These are phyloP conservation scores for Diaporthe ampelina DNA, from an alignment of 2,329 filamentous ascomycete species.

Conservation along the genomic window DNA sequence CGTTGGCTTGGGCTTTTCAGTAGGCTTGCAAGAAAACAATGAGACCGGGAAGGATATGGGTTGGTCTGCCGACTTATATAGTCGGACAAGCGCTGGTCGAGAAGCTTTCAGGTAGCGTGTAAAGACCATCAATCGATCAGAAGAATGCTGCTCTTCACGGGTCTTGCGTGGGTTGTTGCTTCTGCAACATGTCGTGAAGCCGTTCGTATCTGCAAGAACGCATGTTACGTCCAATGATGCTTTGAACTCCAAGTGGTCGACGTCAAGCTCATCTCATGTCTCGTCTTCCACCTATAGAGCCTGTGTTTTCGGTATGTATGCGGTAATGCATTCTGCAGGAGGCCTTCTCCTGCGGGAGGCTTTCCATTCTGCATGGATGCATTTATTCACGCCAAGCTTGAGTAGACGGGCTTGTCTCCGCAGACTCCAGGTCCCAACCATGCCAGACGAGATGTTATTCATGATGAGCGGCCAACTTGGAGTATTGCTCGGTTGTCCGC, in stretches of 20 bases:
- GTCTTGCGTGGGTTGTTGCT: background rate
- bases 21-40: background rate
- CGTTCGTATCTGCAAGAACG: background rate
- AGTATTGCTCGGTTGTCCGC: background rate
- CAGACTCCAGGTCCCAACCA: background rate
- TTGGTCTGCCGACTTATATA: slow-evolving; percentile 3
- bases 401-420: background rate
- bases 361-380: background rate
- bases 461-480: background rate
- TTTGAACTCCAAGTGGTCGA: background rate
- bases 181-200: background rate
- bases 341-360: slow-evolving; percentile 14
- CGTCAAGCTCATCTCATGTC: background rate
- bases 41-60: background rate
- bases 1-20: background rate
- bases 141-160: too few species aligned
- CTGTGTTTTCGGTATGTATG: background rate
- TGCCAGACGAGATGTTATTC: background rate
- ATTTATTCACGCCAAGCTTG: background rate
- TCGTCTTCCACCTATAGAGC: background rate
- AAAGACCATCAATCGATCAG: background rate
- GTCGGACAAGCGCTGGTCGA: background rate
- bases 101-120: background rate
- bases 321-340: background rate
- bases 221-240: background rate